Conservation (phyloP, 345 rosid genomes). For the Stellera chamaejasme region DNA sequence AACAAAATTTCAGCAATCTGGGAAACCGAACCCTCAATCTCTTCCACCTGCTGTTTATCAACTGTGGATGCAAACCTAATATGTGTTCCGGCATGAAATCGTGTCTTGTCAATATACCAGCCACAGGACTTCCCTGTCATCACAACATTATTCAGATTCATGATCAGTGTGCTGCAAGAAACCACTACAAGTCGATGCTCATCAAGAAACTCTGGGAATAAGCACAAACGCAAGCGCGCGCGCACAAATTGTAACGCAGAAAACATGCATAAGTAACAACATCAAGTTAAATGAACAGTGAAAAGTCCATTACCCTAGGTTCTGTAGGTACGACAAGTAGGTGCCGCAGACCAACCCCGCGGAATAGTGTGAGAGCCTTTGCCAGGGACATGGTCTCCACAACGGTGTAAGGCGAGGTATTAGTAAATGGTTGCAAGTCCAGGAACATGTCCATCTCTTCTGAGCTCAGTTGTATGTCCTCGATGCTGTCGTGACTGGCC, state of each 20-base stretch:
- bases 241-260: neutral
- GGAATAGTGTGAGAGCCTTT: conserved; percentile 76
- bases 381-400: conserved; percentile 95
- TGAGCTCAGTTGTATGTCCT: conserved; percentile 55
- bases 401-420: conserved; percentile 88
- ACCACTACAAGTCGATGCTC: neutral
- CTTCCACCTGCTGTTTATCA: conserved; percentile 56
- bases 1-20: conserved; percentile 9
- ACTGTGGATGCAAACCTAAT: conserved; percentile 57
- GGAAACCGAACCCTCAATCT: conserved; percentile 56
- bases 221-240: conserved; percentile 1
- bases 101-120: conserved; percentile 81
- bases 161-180: neutral
- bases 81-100: conserved; percentile 94
- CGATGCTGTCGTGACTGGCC: conserved; percentile 47
- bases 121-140: conserved; percentile 70
- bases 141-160: neutral
- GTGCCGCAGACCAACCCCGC: conserved; percentile 84
- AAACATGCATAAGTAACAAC: conserved; percentile 1
- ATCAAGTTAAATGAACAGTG: neutral
- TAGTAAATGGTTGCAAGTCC: conserved; percentile 82
- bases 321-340: conserved; percentile 73
- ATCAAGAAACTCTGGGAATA: too few species aligned
- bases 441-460: conserved; percentile 89
- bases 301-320: conserved; percentile 42